Percentiles rank a stretch among this genome's conserved stretches.
Conservation (phyloP, 495 filamentous ascomycete species). For the Aspergillus leporis region DNA sequence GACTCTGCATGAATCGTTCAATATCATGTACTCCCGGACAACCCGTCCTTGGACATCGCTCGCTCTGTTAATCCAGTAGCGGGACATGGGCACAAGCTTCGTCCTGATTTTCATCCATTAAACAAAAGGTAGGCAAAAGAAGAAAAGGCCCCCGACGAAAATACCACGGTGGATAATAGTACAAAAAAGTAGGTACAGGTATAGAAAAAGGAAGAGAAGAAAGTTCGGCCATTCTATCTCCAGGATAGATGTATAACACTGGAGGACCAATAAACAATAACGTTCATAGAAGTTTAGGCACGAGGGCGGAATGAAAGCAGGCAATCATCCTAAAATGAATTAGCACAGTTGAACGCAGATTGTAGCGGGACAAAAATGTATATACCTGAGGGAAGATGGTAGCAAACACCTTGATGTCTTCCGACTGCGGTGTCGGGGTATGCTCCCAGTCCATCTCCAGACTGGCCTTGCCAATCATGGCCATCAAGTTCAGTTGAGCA, state of each 20-base stretch:
- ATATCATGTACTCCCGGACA: constrained; percentile 21
- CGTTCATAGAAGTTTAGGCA: constrained; percentile 23
- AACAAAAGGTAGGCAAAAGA: constrained; percentile 9
- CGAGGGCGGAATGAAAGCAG: constrained; percentile 46
- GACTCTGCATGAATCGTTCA: constrained; percentile 17
- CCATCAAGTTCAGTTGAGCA: constrained; percentile 83
- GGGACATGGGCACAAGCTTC: not conserved
- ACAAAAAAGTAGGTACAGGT: constrained; percentile 17
- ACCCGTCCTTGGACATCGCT: not conserved
- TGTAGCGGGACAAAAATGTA: constrained; percentile 12
- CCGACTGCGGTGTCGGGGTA: constrained; percentile 72
- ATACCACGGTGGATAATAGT: constrained; percentile 1
- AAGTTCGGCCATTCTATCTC: constrained; percentile 34
- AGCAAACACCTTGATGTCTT: constrained; percentile 98
- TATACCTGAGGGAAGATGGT: constrained; percentile 95
- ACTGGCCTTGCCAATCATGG: constrained; percentile 93
- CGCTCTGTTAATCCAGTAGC: not conserved
- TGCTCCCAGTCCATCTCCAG: constrained; percentile 91
- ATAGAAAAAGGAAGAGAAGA: constrained; percentile 11
- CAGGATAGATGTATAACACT: constrained; percentile 39
- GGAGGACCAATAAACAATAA: constrained; percentile 9
- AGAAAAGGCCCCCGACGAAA: not conserved
- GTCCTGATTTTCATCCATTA: constrained; percentile 3
- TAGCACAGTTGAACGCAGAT: constrained; percentile 13
- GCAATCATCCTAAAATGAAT: constrained; percentile 40